Evolutionary conservation across 345 rosid genomes (phyloP).

Genomic region (Salix caprea): DNA sequence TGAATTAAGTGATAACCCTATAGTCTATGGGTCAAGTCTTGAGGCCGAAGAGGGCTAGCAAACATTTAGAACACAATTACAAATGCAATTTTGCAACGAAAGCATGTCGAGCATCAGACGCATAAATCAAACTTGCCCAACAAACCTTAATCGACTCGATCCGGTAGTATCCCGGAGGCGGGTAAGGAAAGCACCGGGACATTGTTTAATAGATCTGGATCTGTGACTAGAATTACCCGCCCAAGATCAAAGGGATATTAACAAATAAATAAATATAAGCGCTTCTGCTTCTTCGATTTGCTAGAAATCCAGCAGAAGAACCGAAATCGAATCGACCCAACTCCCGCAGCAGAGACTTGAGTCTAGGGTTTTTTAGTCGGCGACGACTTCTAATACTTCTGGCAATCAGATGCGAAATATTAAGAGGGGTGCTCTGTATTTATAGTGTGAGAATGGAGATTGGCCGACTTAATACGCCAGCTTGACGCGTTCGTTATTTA

Average conservation of each 20-base stretch:
- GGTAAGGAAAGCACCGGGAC: slow-evolving; percentile 57
- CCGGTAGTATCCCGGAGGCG: slow-evolving; percentile 33
- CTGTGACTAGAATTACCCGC: neutral
- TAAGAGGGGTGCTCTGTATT: neutral
- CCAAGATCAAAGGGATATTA: neutral
- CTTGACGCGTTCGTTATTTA: neutral
- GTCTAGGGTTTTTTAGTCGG: neutral
- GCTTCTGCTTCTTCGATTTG: neutral
- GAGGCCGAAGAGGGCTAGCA: neutral
- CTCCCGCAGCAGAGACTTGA: neutral
- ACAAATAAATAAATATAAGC: neutral
- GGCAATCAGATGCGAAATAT: rapidly evolving
- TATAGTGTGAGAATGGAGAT: neutral
- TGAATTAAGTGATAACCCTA: neutral
- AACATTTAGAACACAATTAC: neutral
- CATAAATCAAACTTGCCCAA: slow-evolving; percentile 39
- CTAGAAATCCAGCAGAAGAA: neutral
- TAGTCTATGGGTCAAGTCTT: neutral
- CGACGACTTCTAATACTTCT: neutral
- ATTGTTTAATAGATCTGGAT: slow-evolving; percentile 22
- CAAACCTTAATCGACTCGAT: slow-evolving; percentile 63
- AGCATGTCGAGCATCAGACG: slow-evolving; percentile 35
- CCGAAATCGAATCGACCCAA: neutral
- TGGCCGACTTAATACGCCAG: neutral
- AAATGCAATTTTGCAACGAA: neutral